phyloP scores from a whole-genome alignment of 148 eudicot genomes.

The Arctostaphylos glauca region DNA sequence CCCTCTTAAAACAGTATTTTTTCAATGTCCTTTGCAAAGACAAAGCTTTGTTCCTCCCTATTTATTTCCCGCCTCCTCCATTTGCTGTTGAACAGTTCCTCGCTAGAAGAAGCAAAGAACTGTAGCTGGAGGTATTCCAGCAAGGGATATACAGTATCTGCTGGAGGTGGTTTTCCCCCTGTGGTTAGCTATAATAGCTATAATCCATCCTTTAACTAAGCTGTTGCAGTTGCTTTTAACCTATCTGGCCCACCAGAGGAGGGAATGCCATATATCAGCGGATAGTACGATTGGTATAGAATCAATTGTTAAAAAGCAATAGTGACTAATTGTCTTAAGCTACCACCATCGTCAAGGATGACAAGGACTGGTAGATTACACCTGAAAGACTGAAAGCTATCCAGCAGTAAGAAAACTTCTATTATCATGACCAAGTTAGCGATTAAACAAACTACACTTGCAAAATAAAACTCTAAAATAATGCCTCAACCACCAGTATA shows the following conservation, averaged over 20 bases:
- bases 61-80: no score
- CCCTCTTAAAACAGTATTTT: no score
- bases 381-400: not conserved
- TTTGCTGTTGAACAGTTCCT: no score
- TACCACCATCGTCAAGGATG: not conserved
- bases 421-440: not conserved
- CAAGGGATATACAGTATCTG: no score
- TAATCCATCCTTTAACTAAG: no score
- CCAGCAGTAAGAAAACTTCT: not conserved
- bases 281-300: not conserved
- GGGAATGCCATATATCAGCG: not conserved
- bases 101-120: no score
- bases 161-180: no score
- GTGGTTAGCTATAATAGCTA: no score
- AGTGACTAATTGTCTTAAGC: not conserved
- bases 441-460: not conserved
- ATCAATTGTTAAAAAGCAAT: not conserved
- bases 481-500: not conserved
- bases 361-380: not conserved
- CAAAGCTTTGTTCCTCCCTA: no score
- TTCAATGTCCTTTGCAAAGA: no score
- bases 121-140: no score
- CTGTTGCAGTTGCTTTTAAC: not conserved
- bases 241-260: not conserved
- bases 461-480: not conserved